Evolutionary conservation across 2,329 filamentous ascomycete species (phyloP).

Genomic region (Periconia macrospinosa): DNA sequence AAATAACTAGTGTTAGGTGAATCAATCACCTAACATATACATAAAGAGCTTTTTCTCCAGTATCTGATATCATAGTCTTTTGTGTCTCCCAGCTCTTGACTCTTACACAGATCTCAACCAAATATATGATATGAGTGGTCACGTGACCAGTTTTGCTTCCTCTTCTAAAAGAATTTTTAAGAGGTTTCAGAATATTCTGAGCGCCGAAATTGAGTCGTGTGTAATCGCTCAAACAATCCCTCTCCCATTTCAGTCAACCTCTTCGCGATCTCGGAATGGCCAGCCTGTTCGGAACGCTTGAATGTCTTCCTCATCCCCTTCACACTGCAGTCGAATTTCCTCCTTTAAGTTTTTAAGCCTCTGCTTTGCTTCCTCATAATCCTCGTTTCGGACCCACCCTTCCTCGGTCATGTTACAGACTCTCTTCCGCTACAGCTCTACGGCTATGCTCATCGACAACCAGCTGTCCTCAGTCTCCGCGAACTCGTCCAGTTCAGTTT

Average conservation of each 20-base stretch:
- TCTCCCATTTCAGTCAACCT: conserved; percentile 8
- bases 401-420: conserved; percentile 17
- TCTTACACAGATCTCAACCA: no score
- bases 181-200: no score
- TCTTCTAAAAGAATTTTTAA: no score
- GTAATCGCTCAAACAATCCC: not conserved
- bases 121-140: not conserved
- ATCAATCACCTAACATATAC: no score
- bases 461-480: conserved; percentile 9
- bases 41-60: no score
- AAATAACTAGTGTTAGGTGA: no score
- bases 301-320: conserved; percentile 13
- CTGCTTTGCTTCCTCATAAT: conserved; percentile 17
- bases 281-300: conserved; percentile 12
- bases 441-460: conserved; percentile 12
- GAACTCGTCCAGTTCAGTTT: conserved; percentile 13
- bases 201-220: not conserved
- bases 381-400: conserved; percentile 16
- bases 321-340: conserved; percentile 15
- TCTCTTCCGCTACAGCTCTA: conserved; percentile 13
- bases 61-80: no score
- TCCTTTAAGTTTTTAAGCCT: conserved; percentile 12
- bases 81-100: no score
- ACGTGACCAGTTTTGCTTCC: no score
- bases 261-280: conserved; percentile 15